Conservation (phyloP, 805 yeast species). For the Kazachstania bromeliacearum region DNA sequence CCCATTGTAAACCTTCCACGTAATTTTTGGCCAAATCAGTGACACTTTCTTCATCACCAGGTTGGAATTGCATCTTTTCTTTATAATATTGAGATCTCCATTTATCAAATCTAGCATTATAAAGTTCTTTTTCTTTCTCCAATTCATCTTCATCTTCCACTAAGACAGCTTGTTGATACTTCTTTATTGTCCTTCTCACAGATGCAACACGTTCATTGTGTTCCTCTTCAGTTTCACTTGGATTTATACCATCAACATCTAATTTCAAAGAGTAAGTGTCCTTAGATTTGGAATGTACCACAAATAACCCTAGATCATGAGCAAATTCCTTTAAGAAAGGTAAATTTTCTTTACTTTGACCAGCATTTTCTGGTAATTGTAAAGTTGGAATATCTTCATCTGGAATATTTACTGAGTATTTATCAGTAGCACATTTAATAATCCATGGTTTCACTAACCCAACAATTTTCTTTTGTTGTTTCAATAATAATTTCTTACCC, state of each 20-base stretch:
- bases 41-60: slow-evolving; percentile 52
- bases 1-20: slow-evolving; percentile 96
- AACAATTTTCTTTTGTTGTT: slow-evolving; percentile 67
- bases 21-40: slow-evolving; percentile 66
- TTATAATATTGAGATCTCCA: slow-evolving; percentile 87
- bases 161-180: slow-evolving; percentile 50
- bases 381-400: slow-evolving; percentile 35
- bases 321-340: slow-evolving; percentile 58
- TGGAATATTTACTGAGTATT: slow-evolving; percentile 32
- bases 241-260: slow-evolving; percentile 67
- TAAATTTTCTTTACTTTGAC: slow-evolving; percentile 33
- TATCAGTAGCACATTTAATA: slow-evolving; percentile 25
- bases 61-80: slow-evolving; percentile 63
- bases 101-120: slow-evolving; percentile 59
- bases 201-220: slow-evolving; percentile 43
- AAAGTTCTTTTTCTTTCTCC: slow-evolving; percentile 47
- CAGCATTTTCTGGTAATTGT: slow-evolving; percentile 29
- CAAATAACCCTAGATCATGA: slow-evolving; percentile 54
- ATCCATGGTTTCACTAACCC: slow-evolving; percentile 45
- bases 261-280: slow-evolving; percentile 49
- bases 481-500: slow-evolving; percentile 56
- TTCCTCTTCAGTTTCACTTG: slow-evolving; percentile 59
- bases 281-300: slow-evolving; percentile 52
- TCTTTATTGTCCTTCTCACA: slow-evolving; percentile 47
- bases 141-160: slow-evolving; percentile 49